Conservation (phyloP, 2,329 filamentous ascomycete species). For the Exophiala viscosa region DNA sequence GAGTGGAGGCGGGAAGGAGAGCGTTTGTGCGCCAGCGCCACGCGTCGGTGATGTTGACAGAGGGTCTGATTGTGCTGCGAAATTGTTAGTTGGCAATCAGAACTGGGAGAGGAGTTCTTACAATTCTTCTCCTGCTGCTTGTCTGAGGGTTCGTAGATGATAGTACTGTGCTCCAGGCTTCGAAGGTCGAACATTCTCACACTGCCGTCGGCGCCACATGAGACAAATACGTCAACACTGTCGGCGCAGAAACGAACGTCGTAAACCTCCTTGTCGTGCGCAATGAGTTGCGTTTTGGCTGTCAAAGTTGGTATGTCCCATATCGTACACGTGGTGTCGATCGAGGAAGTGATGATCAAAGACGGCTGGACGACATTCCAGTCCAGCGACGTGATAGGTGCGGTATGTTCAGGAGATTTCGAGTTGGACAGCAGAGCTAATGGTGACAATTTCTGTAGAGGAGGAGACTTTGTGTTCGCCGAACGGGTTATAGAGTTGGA, state of each 20-base stretch:
- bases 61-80: constrained; percentile 19
- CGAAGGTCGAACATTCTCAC: constrained; percentile 98
- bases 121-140: constrained; percentile 64
- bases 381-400: constrained; percentile 90
- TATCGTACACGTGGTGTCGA: constrained; percentile 98
- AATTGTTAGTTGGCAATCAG: constrained; percentile 4
- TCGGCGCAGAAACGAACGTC: constrained; percentile 93
- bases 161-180: constrained; percentile 95
- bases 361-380: constrained; percentile 98
- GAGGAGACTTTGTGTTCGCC: constrained; percentile 58
- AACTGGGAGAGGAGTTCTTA: constrained; percentile 63
- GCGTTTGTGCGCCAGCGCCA: constrained; percentile 11
- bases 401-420: constrained; percentile 96
- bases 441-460: constrained; percentile 79
- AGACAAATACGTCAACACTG: constrained; percentile 97
- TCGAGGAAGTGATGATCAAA: constrained; percentile 96
- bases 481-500: constrained; percentile 66
- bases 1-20: constrained; percentile 57
- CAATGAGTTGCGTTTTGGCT: constrained; percentile 96
- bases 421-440: constrained; percentile 92
- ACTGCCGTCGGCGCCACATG: constrained; percentile 93
- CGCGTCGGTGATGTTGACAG: constrained; percentile 26
- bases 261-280: constrained; percentile 98
- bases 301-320: constrained; percentile 99
- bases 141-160: constrained; percentile 95